phyloP scores from a whole-genome alignment of 306 rosid species.

The Fragaria iinumae region DNA sequence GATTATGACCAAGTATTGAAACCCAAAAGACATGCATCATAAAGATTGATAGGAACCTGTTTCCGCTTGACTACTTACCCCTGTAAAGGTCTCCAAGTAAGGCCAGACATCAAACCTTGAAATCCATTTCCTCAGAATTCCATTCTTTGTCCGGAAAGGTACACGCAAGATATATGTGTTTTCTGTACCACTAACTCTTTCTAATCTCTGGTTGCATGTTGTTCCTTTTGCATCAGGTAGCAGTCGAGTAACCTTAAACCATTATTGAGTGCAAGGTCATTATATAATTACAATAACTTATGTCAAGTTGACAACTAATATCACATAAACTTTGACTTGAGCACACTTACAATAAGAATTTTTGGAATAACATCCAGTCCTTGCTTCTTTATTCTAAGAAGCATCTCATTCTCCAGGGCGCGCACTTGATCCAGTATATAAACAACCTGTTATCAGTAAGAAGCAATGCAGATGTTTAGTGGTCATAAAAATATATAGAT shows the following conservation, averaged over 20 bases:
- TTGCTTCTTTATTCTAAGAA: conserved; percentile 69
- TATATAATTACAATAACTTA: neutral
- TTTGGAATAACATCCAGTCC: conserved; percentile 75
- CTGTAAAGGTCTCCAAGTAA: conserved; percentile 17
- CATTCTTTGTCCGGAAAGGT: conserved; percentile 79
- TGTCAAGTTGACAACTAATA: neutral
- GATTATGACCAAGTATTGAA: neutral
- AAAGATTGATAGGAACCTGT: neutral
- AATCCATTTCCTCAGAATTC: conserved; percentile 84
- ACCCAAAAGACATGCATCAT: neutral
- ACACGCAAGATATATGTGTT: conserved; percentile 81
- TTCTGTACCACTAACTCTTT: conserved; percentile 83
- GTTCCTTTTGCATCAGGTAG: conserved; percentile 95
- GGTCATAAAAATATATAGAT: too few relatives aligned
- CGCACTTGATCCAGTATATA: conserved; percentile 98
- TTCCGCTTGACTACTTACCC: neutral
- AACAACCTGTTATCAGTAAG: conserved; percentile 55
- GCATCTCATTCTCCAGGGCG: conserved; percentile 93
- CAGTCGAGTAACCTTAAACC: conserved; percentile 66
- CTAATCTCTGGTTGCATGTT: conserved; percentile 90
- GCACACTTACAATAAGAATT: conserved; percentile 71
- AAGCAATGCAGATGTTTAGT: neutral
- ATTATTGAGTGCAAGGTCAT: neutral
- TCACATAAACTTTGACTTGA: conserved; percentile 16
- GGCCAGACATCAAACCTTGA: conserved; percentile 82